Evolutionary conservation across 2,329 filamentous ascomycete genomes (phyloP), one percentile per base, ranked within the genome.

Genomic region (Fusarium devonianum): DNA sequence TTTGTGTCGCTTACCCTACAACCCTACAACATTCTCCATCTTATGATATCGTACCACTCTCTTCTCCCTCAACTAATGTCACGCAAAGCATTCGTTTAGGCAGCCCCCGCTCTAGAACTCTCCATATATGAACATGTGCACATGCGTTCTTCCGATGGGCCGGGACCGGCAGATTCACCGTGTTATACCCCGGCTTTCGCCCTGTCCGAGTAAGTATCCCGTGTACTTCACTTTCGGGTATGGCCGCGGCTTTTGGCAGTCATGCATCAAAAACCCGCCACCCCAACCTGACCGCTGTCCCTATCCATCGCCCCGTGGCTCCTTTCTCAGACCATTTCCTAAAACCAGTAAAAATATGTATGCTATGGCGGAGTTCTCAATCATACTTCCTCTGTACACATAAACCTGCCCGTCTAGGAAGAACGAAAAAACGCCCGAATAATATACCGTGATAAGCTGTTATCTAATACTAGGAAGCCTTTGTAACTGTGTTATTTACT

Each of bases 1-100:
- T 16, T 22, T 13, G 18, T n/a, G 14, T 10, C 19, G 26, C 33
- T 32, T 60, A 58, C 56, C 56, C 53, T 61, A 50, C 30, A 61
- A 16, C 25, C 8, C 47, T 34, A 26, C 33, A 23, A 28, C 33
- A 11, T 11, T 30, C 43, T 11, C 33, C n/a, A 30, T 49, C 40
- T 49, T 21, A 45, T 45, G 29, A 41, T 36, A 6, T 35, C 40
- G 19, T 43, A 17, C 32, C 29, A 47, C 29, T 33, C 6, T 17
- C 6, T 17, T 34, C 25, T 22, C 35, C 12, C 26, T 18, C 17
- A 19, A 32, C 18, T 13, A 36, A 9, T 36, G 23, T 14, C 28
- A 25, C 18, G 19, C 39, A 42, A 22, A 26, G 21, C 44, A n/a
- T 23, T 9, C 9, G 17, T n/a, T 14, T 2, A n/a, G 9, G 25